These are phyloP conservation scores for Blastocystis sp. DNA, from an alignment of 352 stramenopile genomes.

Conservation along the genomic window DNA sequence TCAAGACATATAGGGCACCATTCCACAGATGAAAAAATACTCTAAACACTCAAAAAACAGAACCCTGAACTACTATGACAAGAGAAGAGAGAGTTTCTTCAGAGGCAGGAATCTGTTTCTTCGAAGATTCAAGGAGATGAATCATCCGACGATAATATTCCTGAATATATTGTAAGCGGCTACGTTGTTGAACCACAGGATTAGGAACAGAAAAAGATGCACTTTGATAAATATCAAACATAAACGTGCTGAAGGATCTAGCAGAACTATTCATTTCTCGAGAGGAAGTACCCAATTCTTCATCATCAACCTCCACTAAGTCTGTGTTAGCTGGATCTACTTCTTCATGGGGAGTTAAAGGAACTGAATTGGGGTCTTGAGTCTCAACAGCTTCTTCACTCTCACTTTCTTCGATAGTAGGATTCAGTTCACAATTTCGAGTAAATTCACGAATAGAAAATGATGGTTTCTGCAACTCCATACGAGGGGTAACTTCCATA, in stretches of 20 bases:
- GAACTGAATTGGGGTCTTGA: neutral
- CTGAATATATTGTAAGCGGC: slow-evolving; percentile 23
- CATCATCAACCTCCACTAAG: neutral
- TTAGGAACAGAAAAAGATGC: neutral
- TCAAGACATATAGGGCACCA: slow-evolving; percentile 39
- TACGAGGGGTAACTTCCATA: neutral
- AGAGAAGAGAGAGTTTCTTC: neutral
- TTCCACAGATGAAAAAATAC: neutral
- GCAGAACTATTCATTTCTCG: neutral
- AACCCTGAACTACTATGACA: neutral
- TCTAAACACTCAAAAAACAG: neutral
- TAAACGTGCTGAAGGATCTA: slow-evolving; percentile 4
- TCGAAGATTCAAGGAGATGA: neutral
- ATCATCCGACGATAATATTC: slow-evolving; percentile 40
- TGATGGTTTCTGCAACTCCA: neutral
- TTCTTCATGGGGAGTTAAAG: neutral
- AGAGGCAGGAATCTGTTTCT: neutral
- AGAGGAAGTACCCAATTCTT: neutral
- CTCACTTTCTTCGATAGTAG: neutral
- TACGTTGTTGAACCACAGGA: neutral
- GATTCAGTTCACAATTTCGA: neutral
- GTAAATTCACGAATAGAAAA: neutral
- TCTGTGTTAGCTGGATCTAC: neutral
- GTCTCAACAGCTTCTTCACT: neutral
- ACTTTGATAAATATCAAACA: slow-evolving; percentile 1